Percentiles rank a stretch among this genome's conserved stretches.
These are phyloP conservation scores for Trichoderma sp. DNA, from an alignment of 2,329 filamentous ascomycete species.

Conservation along the genomic window DNA sequence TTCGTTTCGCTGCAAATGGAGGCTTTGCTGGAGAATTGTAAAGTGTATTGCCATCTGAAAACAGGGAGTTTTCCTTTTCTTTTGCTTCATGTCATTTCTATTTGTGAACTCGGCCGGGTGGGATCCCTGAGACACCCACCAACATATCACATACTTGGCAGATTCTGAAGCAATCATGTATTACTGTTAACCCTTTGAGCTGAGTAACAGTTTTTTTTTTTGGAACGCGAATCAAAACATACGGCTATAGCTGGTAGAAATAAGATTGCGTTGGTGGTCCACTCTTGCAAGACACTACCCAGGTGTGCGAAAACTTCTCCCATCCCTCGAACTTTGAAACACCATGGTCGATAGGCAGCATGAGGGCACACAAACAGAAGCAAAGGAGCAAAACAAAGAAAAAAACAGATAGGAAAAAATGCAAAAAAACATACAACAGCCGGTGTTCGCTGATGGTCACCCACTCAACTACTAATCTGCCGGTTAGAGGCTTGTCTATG, in stretches of 20 bases:
- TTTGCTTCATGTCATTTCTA: neutral
- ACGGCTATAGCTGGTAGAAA: neutral
- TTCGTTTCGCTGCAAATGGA: slow-evolving; percentile 65
- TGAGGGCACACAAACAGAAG: neutral
- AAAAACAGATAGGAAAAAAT: neutral
- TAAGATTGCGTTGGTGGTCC: neutral
- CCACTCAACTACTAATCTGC: too few species aligned
- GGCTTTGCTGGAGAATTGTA: slow-evolving; percentile 42
- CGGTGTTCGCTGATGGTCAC: too few species aligned
- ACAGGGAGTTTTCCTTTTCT: neutral
- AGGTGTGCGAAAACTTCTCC: neutral
- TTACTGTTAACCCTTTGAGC: neutral
- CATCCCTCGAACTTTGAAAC: neutral
- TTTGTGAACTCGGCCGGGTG: neutral
- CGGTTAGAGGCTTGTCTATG: too few species aligned
- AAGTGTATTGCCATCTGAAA: neutral
- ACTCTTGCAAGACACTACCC: neutral
- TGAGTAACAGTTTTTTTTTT: neutral
- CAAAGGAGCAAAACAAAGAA: neutral
- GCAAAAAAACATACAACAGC: neutral
- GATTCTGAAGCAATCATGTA: neutral
- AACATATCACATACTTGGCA: neutral
- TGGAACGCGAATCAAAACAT: neutral
- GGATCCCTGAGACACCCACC: neutral
- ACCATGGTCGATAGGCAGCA: neutral